Base-by-base conservation (phyloP, 73 alveolate species). In the Paramecium octaurelia region DNA sequence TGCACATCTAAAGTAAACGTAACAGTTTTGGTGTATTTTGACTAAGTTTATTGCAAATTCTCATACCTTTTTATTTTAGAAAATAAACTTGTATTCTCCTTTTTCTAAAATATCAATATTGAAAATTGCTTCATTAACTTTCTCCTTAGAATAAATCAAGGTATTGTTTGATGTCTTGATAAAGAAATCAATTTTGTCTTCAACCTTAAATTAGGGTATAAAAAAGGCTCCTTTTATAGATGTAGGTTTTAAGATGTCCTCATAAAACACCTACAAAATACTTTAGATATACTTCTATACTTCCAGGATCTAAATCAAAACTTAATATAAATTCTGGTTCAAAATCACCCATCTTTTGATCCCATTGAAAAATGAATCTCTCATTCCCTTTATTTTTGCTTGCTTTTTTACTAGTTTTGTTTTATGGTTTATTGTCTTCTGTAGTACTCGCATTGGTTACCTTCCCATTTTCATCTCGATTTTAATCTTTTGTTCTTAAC, bases 1-100 rank as follows among this genome's bases (percentile, higher is more conserved):
- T 80, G 91, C 16, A 43, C 76, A 80, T 80, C 91, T 80, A 80
- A 8, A 44, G 75, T 64, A 80, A 80, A 80, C 0, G 75, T 80
- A 27, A 80, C 31, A 12, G 75, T 42, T 16, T 9, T 8, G 18
- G 24, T 23, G 8, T 80, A 27, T 80, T 80, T 80, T 44, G 77
- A 12, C 91, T 80, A 40, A n/a, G 3, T 54, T 54, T 11, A 80
- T 31, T 12, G 20, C n/a, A 4, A 27, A 12, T 80, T 20, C 29
- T 43, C 34, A 23, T 43, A 80, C 91, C n/a, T 76, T 43, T n/a
- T 80, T 80, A 48, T 80, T 80, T 21, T 21, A 80, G 27, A 80
- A 80, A 1, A 80, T 80, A 46, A 80, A 80, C 20, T 10, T 43
- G 57, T 80, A 80, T 80, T 80, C 91, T 44, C 91, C 91, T 14